Base-by-base conservation (phyloP, 1,284 basidiomycete genomes). In the Schizopora paradoxa region DNA sequence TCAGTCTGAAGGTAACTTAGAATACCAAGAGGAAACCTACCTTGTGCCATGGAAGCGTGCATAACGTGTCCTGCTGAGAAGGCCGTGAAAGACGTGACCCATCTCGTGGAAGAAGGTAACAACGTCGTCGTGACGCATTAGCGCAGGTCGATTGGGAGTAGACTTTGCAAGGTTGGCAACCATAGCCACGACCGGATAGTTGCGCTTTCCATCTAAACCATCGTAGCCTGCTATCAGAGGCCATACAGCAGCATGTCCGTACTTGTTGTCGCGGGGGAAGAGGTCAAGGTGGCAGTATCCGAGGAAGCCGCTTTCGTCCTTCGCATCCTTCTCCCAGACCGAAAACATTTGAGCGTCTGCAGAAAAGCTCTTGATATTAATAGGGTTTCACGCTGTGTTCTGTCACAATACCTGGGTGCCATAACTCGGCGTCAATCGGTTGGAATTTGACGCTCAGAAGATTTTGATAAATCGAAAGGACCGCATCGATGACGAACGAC, bases 221-320 rank as follows among this genome's bases (percentile, higher is more conserved):
- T 56, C 67, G 55, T 81, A 83, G 3, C 86, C 85, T 0, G 77
- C 63, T 10, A 83, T 67, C 18, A 91, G 67, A 13, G 76, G 72
- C 86, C 86, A 93, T 0, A 92, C 87, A 0, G 89, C 88, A 0
- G 90, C 90, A 65, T 93, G 90, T 4, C 83, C 79, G 60, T 89
- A 91, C 61, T 91, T 92, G 36, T 6, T 60, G 86, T 85, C 74
- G 27, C 90, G 80, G 43, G 90, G 90, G 72, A 86, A 92, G 29
- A 93, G 74, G 58, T 93, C 91, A 21, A 92, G 79, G 58, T 90
- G 89, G 59, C 86, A 85, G 61, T 87, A 82, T 13, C 90, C 86
- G 27, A 90, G 61, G 55, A 91, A 90, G 27, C 72, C 82, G 2
- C 75, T 72, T 53, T 73, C 77, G 55, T 82, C 79, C 49, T 75